Percentiles rank a stretch among this genome's conserved stretches.
Conservation (phyloP, 345 rosid genomes). For the Punica granatum region DNA sequence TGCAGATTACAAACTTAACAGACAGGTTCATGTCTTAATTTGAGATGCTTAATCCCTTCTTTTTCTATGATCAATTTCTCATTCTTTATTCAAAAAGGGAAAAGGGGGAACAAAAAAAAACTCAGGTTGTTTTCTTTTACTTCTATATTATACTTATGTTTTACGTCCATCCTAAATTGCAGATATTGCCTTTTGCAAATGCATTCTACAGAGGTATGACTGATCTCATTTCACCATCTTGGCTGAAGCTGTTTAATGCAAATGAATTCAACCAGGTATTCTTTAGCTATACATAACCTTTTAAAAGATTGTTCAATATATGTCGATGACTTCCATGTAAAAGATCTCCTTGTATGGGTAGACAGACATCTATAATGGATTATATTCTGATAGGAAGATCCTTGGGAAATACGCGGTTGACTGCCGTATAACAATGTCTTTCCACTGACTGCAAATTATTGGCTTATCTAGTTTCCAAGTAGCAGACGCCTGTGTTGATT, state of each 20-base stretch:
- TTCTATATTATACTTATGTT: conserved; percentile 4
- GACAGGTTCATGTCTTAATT: conserved; percentile 55
- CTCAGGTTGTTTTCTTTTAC: not conserved
- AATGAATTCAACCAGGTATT: conserved; percentile 93
- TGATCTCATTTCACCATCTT: conserved; percentile 81
- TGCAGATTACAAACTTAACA: conserved; percentile 93
- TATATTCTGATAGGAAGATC: not conserved
- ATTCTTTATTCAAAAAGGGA: not conserved
- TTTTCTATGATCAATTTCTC: not conserved
- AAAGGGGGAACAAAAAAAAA: too few species aligned
- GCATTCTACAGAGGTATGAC: conserved; percentile 90
- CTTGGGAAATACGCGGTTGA: not conserved
- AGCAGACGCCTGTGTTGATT: not conserved
- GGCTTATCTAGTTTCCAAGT: not conserved
- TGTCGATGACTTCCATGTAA: not conserved
- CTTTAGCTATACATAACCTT: not conserved
- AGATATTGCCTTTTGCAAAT: conserved; percentile 90
- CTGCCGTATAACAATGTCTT: not conserved
- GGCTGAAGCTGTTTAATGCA: conserved; percentile 92
- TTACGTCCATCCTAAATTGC: conserved; percentile 27
- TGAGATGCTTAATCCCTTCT: conserved; percentile 2
- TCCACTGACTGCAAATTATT: too few species aligned
- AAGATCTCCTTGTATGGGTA: not conserved
- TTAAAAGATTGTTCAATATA: not conserved
- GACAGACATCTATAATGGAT: not conserved